Evolutionary conservation across 2,329 filamentous ascomycete species (phyloP).

Genomic region (Aureobasidium uvarum): DNA sequence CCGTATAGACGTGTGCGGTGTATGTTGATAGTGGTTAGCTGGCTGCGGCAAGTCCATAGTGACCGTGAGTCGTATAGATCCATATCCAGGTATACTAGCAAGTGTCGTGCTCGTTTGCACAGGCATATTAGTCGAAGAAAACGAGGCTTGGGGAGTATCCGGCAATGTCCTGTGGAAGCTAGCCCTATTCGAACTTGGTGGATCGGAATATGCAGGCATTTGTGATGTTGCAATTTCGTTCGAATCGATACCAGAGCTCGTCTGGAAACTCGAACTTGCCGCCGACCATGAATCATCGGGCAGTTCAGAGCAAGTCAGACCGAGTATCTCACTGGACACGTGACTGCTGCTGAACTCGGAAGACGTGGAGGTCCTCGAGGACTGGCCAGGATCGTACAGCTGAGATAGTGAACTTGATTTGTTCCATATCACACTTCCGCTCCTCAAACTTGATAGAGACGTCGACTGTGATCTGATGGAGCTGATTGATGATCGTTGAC

Average conservation of each 20-base stretch:
- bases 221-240: background rate
- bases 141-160: background rate
- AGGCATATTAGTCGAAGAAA: background rate
- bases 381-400: background rate
- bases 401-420: background rate
- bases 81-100: background rate
- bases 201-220: background rate
- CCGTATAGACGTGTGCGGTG: background rate
- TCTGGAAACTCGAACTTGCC: constrained; percentile 19
- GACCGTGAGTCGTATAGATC: constrained; percentile 8
- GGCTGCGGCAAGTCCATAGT: constrained; percentile 15
- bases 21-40: background rate
- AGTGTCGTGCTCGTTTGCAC: constrained; percentile 12
- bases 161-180: background rate
- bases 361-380: background rate
- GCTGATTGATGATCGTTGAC: background rate
- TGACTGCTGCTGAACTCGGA: constrained; percentile 12
- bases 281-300: constrained; percentile 8
- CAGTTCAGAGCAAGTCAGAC: background rate
- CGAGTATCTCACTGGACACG: background rate
- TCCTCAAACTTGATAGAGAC: background rate
- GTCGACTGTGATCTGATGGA: background rate
- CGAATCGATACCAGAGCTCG: background rate
- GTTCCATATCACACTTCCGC: constrained; percentile 17
- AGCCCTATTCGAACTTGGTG: background rate